Percentiles rank a stretch among this genome's conserved stretches.
phyloP scores from a whole-genome alignment of 192 early-diverging fungal species.

The Podila horticola region DNA sequence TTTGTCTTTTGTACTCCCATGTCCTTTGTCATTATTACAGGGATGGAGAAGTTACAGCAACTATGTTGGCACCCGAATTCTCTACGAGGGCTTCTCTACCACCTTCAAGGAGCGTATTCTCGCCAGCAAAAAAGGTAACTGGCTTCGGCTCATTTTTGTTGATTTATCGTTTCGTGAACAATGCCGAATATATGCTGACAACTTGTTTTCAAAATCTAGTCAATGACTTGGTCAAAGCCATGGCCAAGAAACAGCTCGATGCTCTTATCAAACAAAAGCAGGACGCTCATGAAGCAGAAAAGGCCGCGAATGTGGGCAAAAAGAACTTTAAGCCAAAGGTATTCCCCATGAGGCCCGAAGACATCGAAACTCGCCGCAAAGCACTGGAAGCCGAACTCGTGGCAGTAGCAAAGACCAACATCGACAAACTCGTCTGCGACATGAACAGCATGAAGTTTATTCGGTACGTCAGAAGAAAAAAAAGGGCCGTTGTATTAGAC shows the following conservation, averaged over 20 bases:
- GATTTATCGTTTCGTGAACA: not conserved
- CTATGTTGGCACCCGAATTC: slow-evolving; percentile 76
- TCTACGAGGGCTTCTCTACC: slow-evolving; percentile 74
- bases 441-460: slow-evolving; percentile 72
- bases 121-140: slow-evolving; percentile 63
- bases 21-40: slow-evolving; percentile 41
- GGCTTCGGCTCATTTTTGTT: not conserved
- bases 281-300: slow-evolving; percentile 53
- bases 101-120: slow-evolving; percentile 71
- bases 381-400: slow-evolving; percentile 56
- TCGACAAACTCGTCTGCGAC: slow-evolving; percentile 67
- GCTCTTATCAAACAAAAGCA: slow-evolving; percentile 36
- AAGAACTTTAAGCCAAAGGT: slow-evolving; percentile 48
- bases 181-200: not conserved
- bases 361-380: slow-evolving; percentile 48
- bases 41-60: slow-evolving; percentile 84
- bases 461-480: slow-evolving; percentile 54
- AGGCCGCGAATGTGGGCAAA: slow-evolving; percentile 45
- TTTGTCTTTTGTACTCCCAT: not conserved
- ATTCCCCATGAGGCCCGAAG: slow-evolving; percentile 39
- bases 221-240: slow-evolving; percentile 18
- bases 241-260: slow-evolving; percentile 47
- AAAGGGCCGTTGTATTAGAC: not conserved
- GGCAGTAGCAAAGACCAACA: slow-evolving; percentile 64
- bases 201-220: slow-evolving; percentile 3